Evolutionary conservation across 108 stramenopile species (phyloP), one percentile per base, ranked within the genome.

Genomic region (Hondaea fermentalgiana): DNA sequence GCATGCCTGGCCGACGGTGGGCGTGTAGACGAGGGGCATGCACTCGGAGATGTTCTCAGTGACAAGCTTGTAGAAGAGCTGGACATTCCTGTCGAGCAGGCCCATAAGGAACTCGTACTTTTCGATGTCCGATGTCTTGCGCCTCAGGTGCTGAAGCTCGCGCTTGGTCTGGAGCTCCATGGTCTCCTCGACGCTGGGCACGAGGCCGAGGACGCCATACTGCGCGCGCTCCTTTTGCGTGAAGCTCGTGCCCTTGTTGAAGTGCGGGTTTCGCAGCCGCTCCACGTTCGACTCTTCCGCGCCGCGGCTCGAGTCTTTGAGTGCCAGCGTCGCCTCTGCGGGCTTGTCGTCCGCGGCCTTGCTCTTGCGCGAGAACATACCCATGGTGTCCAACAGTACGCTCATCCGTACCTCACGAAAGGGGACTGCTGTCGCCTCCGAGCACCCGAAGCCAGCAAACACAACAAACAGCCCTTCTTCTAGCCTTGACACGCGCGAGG

Each of bases 21-120:
- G 99, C 4, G 99, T 99, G 95, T 99, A 99, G 89, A 99, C 97
- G 72, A 98, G 90, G 8, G 98, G 98, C 58, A 97, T 97, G 94
- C 98, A 94, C 93, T 98, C 98, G 60, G 96, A 96, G 72, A 98
- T 96, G 92, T 99, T 95, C 89, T 96, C 95, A 14, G 97, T 95
- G 60, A 99, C 93, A 21, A 98, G 89, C 0, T 97, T 94, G 90
- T 99, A 98, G 92, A 97, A 99, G 64, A 99, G 92, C 29, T 98
- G 98, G 91, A 98, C 98, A 93, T 99, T 98, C 21, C 95, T 92
- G 88, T 98, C 98, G 89, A 97, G 97, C 59, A 99, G 91, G 71
- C 96, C 96, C 90, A 96, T 95, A 89, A 99, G 90, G 92, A 93
- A 96, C 55, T 95, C 87, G 92, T 97, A 95, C 93, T 99, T 98